phyloP scores from a whole-genome alignment of 176 grass and related monocot genomes.

The Thalia dealbata region DNA sequence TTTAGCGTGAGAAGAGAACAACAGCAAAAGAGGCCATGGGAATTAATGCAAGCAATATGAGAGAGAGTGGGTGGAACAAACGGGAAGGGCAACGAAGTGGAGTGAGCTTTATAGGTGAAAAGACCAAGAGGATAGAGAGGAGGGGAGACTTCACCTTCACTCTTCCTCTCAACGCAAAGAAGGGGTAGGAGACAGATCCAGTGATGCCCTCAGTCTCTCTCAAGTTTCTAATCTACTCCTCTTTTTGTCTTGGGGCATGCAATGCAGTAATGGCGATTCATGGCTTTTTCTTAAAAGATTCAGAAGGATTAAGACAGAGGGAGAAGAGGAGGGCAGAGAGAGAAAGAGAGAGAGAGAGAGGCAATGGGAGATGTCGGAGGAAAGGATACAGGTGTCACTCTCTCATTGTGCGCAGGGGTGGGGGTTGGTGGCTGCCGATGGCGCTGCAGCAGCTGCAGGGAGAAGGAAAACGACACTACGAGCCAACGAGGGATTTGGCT shows the following conservation, averaged over 20 bases:
- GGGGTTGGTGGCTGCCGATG: background rate
- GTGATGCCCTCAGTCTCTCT: background rate
- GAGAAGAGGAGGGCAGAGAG: background rate
- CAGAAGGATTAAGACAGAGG: background rate
- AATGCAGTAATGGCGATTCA: background rate
- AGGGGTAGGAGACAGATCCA: background rate
- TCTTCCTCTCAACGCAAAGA: slow-evolving; percentile 28
- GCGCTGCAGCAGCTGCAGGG: background rate
- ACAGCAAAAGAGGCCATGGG: background rate
- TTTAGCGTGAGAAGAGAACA: background rate
- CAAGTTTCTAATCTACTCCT: background rate
- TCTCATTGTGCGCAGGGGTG: slow-evolving; percentile 1
- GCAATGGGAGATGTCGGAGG: slow-evolving; percentile 13
- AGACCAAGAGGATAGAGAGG: slow-evolving; percentile 24
- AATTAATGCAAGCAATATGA: background rate
- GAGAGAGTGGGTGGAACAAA: background rate
- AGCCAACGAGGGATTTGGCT: background rate
- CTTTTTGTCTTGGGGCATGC: background rate
- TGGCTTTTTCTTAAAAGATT: background rate
- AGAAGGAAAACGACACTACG: background rate
- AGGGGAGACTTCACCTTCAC: slow-evolving; percentile 30
- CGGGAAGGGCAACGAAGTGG: slow-evolving; percentile 16
- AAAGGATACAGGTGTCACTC: slow-evolving; percentile 18
- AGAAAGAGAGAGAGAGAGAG: background rate
- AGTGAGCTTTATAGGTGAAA: slow-evolving; percentile 25